These are phyloP conservation scores for Candida sp. DNA, from an alignment of 1,139 yeast genomes.

Conservation along the genomic window DNA sequence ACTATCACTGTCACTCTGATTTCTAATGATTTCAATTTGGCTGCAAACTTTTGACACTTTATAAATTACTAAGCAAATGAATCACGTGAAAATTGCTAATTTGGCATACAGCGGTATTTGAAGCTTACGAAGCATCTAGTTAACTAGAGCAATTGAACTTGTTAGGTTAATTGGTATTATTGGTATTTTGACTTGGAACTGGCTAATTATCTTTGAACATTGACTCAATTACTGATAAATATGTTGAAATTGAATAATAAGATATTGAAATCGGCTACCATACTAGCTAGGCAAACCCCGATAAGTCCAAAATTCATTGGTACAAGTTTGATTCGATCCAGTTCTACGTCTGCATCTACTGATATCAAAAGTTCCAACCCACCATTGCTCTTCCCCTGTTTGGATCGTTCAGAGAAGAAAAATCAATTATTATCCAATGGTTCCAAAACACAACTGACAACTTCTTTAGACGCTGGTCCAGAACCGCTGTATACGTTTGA, in stretches of 20 bases:
- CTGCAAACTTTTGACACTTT: not conserved
- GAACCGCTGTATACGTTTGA: constrained; percentile 82
- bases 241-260: not conserved
- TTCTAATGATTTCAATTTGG: not conserved
- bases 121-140: not conserved
- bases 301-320: not conserved
- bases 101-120: not conserved
- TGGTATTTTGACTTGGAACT: too few relatives aligned
- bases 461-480: constrained; percentile 66
- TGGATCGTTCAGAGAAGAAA: constrained; percentile 70
- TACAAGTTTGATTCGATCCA: not conserved
- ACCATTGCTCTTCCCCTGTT: constrained; percentile 78
- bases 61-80: not conserved
- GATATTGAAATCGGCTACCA: not conserved
- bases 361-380: constrained; percentile 42
- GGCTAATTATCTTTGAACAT: too few relatives aligned
- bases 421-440: constrained; percentile 40
- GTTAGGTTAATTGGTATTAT: not conserved
- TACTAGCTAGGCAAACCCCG: not conserved
- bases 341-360: not conserved
- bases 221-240: too few relatives aligned
- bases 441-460: constrained; percentile 11
- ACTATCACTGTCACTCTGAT: not conserved
- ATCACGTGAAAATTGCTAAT: not conserved
- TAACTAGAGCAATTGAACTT: not conserved